These are phyloP conservation scores for Apiospora kogelbergensis DNA, from an alignment of 2,329 filamentous ascomycete genomes.

Conservation along the genomic window DNA sequence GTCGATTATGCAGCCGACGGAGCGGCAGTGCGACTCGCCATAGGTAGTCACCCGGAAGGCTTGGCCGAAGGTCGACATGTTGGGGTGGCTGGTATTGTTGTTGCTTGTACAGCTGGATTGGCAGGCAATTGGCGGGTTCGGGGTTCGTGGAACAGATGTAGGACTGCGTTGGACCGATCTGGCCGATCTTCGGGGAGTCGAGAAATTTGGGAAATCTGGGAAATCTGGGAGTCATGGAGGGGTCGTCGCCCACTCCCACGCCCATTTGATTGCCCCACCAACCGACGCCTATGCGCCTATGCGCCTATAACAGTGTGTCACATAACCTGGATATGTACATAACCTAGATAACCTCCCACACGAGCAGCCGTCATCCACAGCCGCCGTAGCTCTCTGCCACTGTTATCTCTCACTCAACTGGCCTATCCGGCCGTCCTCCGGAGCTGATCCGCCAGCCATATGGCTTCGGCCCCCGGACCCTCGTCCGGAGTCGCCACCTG, in stretches of 20 bases:
- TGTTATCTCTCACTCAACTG: background rate
- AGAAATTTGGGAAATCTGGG: constrained; percentile 2
- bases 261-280: background rate
- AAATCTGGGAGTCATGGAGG: constrained; percentile 2
- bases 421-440: background rate
- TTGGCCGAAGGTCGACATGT: constrained; percentile 85
- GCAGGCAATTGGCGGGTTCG: too few relatives aligned
- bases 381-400: too few relatives aligned
- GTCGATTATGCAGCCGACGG: constrained; percentile 93
- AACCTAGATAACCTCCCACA: too few relatives aligned
- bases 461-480: constrained; percentile 11
- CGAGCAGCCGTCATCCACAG: too few relatives aligned
- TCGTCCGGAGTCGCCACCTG: constrained; percentile 8
- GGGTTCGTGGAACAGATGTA: background rate
- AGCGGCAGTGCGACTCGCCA: constrained; percentile 87
- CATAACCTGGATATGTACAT: too few relatives aligned
- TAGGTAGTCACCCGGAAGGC: constrained; percentile 82
- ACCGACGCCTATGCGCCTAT: background rate
- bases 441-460: background rate
- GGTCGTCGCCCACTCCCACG: background rate
- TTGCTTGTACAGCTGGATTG: background rate
- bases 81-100: constrained; percentile 23
- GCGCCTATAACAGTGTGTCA: background rate
- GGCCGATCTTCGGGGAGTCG: background rate
- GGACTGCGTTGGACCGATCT: background rate